Conservation (phyloP, 495 filamentous ascomycete species). For the Xylaria flabelliformis region DNA sequence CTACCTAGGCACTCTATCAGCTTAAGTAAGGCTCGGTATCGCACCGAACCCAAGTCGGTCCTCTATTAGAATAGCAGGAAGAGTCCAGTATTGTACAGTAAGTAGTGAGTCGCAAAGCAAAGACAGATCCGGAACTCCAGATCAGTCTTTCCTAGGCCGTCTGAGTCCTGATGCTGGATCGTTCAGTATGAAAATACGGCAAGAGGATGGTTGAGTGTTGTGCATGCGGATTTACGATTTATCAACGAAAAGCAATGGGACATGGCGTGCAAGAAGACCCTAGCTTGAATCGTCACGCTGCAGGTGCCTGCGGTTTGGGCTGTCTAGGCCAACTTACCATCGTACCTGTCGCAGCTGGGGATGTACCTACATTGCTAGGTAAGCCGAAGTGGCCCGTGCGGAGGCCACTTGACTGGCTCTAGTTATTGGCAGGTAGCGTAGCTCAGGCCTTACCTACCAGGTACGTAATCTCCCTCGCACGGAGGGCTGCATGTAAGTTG, state of each 20-base stretch:
- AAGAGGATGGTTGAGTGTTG: constrained; percentile 16
- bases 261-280: neutral
- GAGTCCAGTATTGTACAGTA: constrained; percentile 13
- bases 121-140: neutral
- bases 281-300: constrained; percentile 30
- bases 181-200: neutral
- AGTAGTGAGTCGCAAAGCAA: constrained; percentile 5
- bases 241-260: constrained; percentile 14
- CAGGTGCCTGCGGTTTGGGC: constrained; percentile 20
- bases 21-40: neutral
- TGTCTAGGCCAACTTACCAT: neutral
- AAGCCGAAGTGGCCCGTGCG: neutral
- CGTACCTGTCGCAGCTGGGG: neutral
- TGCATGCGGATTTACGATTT: constrained; percentile 2
- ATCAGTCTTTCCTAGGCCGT: neutral
- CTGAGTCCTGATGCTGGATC: neutral
- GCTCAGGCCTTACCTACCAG: neutral
- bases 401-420: neutral
- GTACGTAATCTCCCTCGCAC: constrained; percentile 7
- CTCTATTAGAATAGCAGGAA: constrained; percentile 10
- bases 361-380: neutral
- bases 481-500: constrained; percentile 3
- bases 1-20: constrained; percentile 21
- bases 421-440: neutral
- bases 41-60: neutral